Evolutionary conservation across 257 asterid species (phyloP).

Genomic region (Salvia splendens): DNA sequence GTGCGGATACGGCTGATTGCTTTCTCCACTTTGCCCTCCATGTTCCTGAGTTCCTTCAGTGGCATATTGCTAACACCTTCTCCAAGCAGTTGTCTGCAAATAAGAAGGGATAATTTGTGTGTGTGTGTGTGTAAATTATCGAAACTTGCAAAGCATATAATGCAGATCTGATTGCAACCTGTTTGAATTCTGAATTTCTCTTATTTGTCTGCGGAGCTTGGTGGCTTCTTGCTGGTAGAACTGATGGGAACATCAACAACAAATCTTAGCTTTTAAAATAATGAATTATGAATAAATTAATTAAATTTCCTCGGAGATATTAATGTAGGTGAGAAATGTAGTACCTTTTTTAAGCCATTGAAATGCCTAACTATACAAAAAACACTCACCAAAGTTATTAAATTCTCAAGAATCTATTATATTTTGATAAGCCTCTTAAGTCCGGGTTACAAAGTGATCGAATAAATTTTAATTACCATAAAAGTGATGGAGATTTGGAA

Average conservation of each 20-base stretch:
- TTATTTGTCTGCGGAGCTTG: constrained; percentile 66
- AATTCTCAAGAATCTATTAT: too few species aligned
- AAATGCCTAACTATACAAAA: too few species aligned
- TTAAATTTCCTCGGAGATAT: too few species aligned
- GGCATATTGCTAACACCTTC: constrained; percentile 61
- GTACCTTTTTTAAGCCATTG: too few species aligned
- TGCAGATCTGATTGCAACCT: constrained; percentile 38
- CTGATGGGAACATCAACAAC: constrained; percentile 36
- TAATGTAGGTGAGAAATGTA: too few species aligned
- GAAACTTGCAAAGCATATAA: background rate
- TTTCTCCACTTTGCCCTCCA: constrained; percentile 67
- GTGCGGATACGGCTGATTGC: constrained; percentile 75
- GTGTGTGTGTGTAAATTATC: background rate
- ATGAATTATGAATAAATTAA: background rate
- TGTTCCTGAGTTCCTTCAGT: constrained; percentile 61
- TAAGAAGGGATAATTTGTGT: background rate
- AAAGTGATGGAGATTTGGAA: too few species aligned
- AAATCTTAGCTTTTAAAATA: background rate
- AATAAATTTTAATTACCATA: too few species aligned
- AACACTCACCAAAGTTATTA: too few species aligned
- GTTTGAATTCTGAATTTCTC: constrained; percentile 64
- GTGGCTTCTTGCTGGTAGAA: constrained; percentile 89
- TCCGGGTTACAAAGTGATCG: too few species aligned
- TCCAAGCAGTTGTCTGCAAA: constrained; percentile 68
- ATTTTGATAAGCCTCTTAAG: too few species aligned